Percentiles rank a stretch among this genome's conserved stretches.
phyloP scores from a whole-genome alignment of 805 yeast species.

The Tetrapisispora pingtungensis region DNA sequence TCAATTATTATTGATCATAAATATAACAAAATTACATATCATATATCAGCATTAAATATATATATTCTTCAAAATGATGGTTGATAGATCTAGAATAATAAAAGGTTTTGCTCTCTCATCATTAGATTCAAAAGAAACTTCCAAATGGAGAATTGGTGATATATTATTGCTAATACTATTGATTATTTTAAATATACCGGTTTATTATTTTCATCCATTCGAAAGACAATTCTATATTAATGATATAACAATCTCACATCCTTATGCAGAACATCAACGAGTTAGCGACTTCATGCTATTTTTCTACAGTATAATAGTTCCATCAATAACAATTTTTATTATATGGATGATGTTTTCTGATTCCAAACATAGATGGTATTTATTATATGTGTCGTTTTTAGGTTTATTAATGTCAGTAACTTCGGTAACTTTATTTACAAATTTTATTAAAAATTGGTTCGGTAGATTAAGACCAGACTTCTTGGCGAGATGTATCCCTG shows the following conservation, averaged over 20 bases:
- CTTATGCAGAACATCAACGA: slow-evolving; percentile 64
- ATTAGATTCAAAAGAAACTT: not conserved
- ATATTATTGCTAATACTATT: slow-evolving; percentile 25
- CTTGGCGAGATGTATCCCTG: slow-evolving; percentile 73
- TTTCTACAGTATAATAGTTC: slow-evolving; percentile 43
- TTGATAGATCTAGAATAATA: not conserved
- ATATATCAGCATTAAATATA: not conserved
- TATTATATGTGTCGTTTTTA: slow-evolving; percentile 52
- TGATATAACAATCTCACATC: slow-evolving; percentile 73
- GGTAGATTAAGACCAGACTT: slow-evolving; percentile 93
- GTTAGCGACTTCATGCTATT: slow-evolving; percentile 51
- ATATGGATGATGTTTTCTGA: slow-evolving; percentile 28
- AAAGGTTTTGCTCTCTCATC: not conserved
- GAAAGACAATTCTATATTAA: slow-evolving; percentile 68
- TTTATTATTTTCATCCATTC: slow-evolving; percentile 44
- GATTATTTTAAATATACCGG: slow-evolving; percentile 26
- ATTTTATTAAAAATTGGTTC: slow-evolving; percentile 67
- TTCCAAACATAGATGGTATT: slow-evolving; percentile 46
- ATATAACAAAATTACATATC: too few relatives aligned
- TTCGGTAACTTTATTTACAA: slow-evolving; percentile 55
- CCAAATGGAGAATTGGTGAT: slow-evolving; percentile 35
- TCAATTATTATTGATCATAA: too few relatives aligned
- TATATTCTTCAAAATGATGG: not conserved
- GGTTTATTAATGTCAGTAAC: slow-evolving; percentile 57
- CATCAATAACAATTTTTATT: slow-evolving; percentile 33